Evolutionary conservation across 352 stramenopile species (phyloP).

Genomic region (Phytophthora pisi): DNA sequence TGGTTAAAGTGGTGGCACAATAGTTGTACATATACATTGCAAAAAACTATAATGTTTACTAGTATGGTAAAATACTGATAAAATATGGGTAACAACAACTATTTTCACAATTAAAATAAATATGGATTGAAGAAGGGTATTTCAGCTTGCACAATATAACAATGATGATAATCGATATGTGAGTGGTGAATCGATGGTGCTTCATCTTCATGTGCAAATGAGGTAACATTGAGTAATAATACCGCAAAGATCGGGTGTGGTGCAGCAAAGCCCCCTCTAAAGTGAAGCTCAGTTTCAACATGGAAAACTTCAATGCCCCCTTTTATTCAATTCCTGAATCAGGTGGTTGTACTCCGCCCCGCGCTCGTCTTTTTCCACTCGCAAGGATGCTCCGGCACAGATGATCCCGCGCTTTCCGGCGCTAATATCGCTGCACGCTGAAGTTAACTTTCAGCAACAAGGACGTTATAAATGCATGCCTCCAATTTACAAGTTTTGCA

Average conservation of each 20-base stretch:
- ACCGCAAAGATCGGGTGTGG: background rate
- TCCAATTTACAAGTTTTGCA: background rate
- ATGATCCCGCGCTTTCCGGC: background rate
- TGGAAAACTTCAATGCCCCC: slow-evolving; percentile 1
- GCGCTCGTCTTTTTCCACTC: background rate
- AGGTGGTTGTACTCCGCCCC: background rate
- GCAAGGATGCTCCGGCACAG: background rate
- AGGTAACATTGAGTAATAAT: background rate
- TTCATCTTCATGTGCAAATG: background rate
- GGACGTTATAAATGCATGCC: background rate
- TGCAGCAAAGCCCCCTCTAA: slow-evolving; percentile 1
- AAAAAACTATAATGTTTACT: too few relatives aligned
- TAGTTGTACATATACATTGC: background rate
- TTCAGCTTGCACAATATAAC: background rate
- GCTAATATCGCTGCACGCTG: background rate
- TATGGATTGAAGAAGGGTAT: too few relatives aligned
- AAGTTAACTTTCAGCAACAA: background rate
- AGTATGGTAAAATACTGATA: too few relatives aligned
- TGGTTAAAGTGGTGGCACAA: background rate
- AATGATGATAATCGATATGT: background rate
- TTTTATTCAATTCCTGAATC: slow-evolving; percentile 1
- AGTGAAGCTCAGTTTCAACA: background rate
- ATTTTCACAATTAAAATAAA: too few relatives aligned
- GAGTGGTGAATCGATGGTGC: background rate
- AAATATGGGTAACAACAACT: too few relatives aligned